Base-by-base conservation (phyloP, 495 filamentous ascomycete species). In the Penicillium antarcticum region DNA sequence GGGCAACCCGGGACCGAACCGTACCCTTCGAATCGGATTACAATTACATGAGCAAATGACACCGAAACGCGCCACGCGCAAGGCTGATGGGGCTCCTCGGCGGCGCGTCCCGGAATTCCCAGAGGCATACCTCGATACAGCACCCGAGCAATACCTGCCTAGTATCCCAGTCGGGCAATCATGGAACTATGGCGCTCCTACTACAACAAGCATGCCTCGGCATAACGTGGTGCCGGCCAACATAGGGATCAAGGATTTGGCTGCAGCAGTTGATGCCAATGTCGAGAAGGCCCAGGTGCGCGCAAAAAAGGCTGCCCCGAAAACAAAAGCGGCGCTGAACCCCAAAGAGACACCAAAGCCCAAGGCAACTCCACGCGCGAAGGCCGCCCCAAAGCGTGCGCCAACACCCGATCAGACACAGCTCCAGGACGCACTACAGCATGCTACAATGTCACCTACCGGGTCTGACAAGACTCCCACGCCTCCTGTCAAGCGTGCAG, bases 341-440 rank as follows among this genome's bases (percentile, higher is more conserved):
- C 26, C 26, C 5, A 29, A 61, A 8, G n/a, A 16, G 18, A 37
- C 16, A 12, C 29, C 29, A 5, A 23, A 23, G 5, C 21, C 26
- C 6, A 29, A 61, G 11, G n/a, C 33, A 12, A 37, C 16, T 21
- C 29, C 29, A 3, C n/a, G 13, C 31, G 19, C 45, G 31, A 34
- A 11, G 6, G 32, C 19, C 18, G 32, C 19, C 16, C 37, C 37
- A 13, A 69, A 56, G 26, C 68, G 73, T 7, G 68, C 67, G 37
- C 71, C 73, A 14, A 77, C 73, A 19, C 73, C 73, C 4, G 73
- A 77, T 48, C 58, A 74, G 42, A 47, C 61, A 1, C 73, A 77
- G 51, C 58, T 76, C 24, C 56, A 67, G 35, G 61, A 64, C 10
- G 51, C 55, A 1, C 51, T 77, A n/a, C 56, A 61, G 1, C 60